Conservation (phyloP, 208 protist species). For the Leishmania aethiopica region DNA sequence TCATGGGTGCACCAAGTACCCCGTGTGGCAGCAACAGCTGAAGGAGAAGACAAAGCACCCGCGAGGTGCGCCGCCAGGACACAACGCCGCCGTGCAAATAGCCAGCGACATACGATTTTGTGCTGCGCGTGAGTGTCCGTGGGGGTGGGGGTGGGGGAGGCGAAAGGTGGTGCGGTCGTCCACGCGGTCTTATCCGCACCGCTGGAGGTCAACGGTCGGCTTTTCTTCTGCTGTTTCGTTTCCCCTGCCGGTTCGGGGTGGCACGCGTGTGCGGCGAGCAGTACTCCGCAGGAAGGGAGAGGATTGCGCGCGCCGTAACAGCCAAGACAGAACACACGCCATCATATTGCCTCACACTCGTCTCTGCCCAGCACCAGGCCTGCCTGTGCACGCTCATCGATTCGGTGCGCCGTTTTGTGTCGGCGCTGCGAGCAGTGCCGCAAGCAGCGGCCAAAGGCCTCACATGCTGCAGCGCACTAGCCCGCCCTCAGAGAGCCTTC, state of each 20-base stretch:
- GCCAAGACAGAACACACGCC: not conserved
- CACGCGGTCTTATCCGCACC: not conserved
- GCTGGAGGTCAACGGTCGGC: not conserved
- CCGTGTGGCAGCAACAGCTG: not conserved
- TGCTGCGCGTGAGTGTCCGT: not conserved
- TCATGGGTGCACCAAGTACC: not conserved
- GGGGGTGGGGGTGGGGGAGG: not conserved
- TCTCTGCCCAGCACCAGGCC: not conserved
- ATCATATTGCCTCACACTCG: not conserved
- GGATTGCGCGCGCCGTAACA: not conserved
- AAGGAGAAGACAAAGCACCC: not conserved
- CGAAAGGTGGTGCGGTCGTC: not conserved
- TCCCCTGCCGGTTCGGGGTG: not conserved
- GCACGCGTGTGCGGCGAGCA: not conserved
- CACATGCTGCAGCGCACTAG: not conserved
- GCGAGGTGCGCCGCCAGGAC: not conserved
- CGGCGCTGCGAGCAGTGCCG: not conserved
- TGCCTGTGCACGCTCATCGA: not conserved
- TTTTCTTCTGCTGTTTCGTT: not conserved
- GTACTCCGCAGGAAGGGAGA: not conserved
- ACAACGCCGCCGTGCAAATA: not conserved
- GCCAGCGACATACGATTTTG: not conserved
- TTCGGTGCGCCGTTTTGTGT: not conserved
- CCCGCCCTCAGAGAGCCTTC: not conserved
- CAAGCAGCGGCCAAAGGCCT: not conserved